A percentile compares a stretch with the other conserved stretches of the same genome.
Evolutionary conservation across 805 yeast species (phyloP).

Genomic region (Saturnispora mendoncae): DNA sequence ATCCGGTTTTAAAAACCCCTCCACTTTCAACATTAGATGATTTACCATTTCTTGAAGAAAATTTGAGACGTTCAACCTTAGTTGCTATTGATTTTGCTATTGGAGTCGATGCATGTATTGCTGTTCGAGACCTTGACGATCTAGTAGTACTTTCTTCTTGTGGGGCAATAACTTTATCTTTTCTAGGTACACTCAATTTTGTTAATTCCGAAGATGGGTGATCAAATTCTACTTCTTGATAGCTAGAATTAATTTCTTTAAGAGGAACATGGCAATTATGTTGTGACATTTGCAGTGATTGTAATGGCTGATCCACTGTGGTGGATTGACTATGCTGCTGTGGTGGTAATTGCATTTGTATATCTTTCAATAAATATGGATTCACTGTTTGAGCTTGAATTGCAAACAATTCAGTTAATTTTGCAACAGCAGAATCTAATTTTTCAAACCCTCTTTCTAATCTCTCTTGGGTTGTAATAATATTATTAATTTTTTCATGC

Average conservation of each 20-base stretch:
- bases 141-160: background rate
- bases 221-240: too few relatives aligned
- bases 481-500: slow-evolving; percentile 3
- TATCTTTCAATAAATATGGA: background rate
- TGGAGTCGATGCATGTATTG: too few relatives aligned
- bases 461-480: slow-evolving; percentile 6
- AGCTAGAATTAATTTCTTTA: too few relatives aligned
- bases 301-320: too few relatives aligned
- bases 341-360: background rate
- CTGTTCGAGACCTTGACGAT: background rate
- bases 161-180: background rate
- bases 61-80: slow-evolving; percentile 1
- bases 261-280: too few relatives aligned
- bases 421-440: slow-evolving; percentile 1
- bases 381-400: background rate
- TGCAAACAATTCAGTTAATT: slow-evolving; percentile 2
- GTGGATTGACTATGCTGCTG: background rate
- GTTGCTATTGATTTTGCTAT: too few relatives aligned
- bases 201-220: background rate
- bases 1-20: background rate
- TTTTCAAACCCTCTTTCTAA: slow-evolving; percentile 5
- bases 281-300: too few relatives aligned
- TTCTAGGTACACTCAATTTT: background rate
- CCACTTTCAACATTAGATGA: background rate
- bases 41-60: background rate